Evolutionary conservation across 208 protist species (phyloP).

Genomic region (Trypanosoma boissoni): DNA sequence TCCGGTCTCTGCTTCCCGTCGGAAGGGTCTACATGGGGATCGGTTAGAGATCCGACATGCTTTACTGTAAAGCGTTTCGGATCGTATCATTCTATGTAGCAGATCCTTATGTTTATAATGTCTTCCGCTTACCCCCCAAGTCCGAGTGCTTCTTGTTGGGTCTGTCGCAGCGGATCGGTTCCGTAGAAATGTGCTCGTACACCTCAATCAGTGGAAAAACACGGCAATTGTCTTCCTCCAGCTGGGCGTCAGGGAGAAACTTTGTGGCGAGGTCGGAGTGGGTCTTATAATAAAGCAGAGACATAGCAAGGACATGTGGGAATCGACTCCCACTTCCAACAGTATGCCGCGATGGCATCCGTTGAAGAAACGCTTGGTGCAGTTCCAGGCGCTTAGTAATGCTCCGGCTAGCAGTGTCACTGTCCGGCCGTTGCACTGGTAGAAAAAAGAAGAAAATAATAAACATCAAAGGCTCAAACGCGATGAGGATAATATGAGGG

Average conservation of each 20-base stretch:
- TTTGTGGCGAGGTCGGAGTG: slow-evolving; percentile 49
- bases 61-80: too few relatives aligned
- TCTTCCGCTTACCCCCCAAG: too few relatives aligned
- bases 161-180: background rate
- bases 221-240: slow-evolving; percentile 70
- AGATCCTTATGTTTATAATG: too few relatives aligned
- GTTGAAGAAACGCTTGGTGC: slow-evolving; percentile 40
- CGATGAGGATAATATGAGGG: slow-evolving; percentile 54
- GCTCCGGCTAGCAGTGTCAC: slow-evolving; percentile 35
- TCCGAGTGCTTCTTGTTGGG: background rate
- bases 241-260: slow-evolving; percentile 41
- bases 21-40: too few relatives aligned
- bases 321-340: slow-evolving; percentile 56
- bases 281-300: slow-evolving; percentile 51
- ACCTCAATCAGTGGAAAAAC: slow-evolving; percentile 57
- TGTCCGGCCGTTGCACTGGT: slow-evolving; percentile 28
- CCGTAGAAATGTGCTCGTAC: slow-evolving; percentile 6
- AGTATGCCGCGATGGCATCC: slow-evolving; percentile 38
- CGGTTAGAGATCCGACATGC: too few relatives aligned
- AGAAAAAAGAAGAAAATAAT: slow-evolving; percentile 64
- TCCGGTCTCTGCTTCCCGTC: too few relatives aligned
- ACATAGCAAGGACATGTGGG: slow-evolving; percentile 50
- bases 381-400: slow-evolving; percentile 50
- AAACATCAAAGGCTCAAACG: slow-evolving; percentile 62
- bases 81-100: too few relatives aligned